Base-by-base conservation (phyloP, 306 rosid genomes). In the Acacia acuminata region DNA sequence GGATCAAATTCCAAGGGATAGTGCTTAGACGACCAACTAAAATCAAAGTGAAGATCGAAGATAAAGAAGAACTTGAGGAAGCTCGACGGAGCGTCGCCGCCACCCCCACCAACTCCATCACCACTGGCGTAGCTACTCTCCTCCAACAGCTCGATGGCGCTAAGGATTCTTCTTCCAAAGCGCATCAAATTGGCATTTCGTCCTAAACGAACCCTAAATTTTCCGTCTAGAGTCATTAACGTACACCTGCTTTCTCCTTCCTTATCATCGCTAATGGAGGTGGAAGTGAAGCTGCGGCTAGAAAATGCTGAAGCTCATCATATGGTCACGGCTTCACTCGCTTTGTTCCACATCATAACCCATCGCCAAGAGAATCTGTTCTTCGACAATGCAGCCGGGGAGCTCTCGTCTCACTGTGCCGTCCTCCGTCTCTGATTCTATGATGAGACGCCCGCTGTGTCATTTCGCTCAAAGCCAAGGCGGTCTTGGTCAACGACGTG, bases 51-150 rank as follows among this genome's bases (percentile, higher is more conserved):
- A 85, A 85, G 53, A 88, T 90, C 86, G 96, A 96, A 91, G 99
- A 94, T 77, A 92, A 90, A 66, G 93, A 93, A 48, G 97, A 96
- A 82, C 90, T 93, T 85, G 98, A 93, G 70, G 91, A 87, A 82
- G 87, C 93, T 77, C 97, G 96, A 38, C 92, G 90, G 63, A 75
- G 77, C 87, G 60, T 83, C 79, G 9, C 88, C 19, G 0, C 85
- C 7, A 0, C 83, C 84, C 22, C 84, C 73, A 2, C 86, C 7
- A 36, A 36, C 40, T 1, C 82, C n/a, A 2, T 53, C 71, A 25
- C 89, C 30, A 0, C 95, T 20, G 77, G 91, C 82, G 64, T 91
- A 13, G 25, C 93, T 7, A 4, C 87, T 70, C 90, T 94, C 75
- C 85, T 94, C 81, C 90, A 88, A 16, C 92, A 89, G 25, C 85